Base-by-base conservation (phyloP, 257 asterid species). In the Solanum virginianum region DNA sequence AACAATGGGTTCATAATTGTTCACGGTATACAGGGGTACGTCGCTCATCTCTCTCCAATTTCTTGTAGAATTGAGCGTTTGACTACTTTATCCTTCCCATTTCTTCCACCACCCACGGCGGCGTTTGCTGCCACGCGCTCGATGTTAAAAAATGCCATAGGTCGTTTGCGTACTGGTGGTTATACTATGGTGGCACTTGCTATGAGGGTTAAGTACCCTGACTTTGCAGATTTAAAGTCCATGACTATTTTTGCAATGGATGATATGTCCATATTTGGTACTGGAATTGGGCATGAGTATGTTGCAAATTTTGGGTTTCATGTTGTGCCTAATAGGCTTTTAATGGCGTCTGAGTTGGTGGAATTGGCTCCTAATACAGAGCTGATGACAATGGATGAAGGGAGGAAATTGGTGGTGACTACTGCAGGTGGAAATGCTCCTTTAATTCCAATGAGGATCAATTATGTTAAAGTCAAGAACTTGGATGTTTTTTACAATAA, bases 211-310 rank as follows among this genome's bases (percentile, higher is more conserved):
- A 89, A 83, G 86, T 91, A 86, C 81, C 51, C 89, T 77, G 95
- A 93, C 60, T 88, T 95, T 4, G 71, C 92, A 12, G 92, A 83
- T 8, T 90, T 93, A 7, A 89, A 89, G 22, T 74, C 88, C 5
- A 84, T 93, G 92, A 94, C 98, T 82, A 85, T 95, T 16, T 95
- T 94, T 91, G 98, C 98, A 32, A 63, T 94, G 3, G 94, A 91
- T 49, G 98, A 95, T 65, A 92, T 60, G 14, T 87, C 97, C 14
- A 89, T 92, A 12, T 95, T 94, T 90, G 70, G 89, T 86, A 91
- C 92, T 55, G 93, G 92, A 6, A 62, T 66, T 4, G 97, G 97
- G 15, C 96, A 87, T 63, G 85, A 87, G 7, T 94, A 93, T 91
- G 87, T 91, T 51, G 90, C 90, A 65, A 92, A 92, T 85, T 51